phyloP scores from a whole-genome alignment of 2,329 filamentous ascomycete genomes.

The Ciborinia camelliae region DNA sequence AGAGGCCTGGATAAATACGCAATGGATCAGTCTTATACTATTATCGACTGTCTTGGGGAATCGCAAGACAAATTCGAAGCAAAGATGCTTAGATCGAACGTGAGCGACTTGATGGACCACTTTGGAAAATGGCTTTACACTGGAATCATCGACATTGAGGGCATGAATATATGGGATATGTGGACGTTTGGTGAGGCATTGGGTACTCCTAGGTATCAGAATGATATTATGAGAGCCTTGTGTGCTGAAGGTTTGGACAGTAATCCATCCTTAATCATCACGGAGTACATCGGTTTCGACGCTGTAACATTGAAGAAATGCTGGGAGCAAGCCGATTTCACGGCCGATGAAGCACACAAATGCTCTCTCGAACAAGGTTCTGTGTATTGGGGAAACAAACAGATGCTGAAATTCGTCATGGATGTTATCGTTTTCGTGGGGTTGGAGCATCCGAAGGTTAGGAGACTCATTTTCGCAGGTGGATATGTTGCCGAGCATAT shows the following conservation, averaged over 20 bases:
- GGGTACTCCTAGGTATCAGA: neutral
- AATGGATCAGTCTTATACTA: neutral
- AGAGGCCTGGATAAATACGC: neutral
- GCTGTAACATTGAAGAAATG: neutral
- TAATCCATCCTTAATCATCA: neutral
- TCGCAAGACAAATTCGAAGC: neutral
- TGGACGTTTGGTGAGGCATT: neutral
- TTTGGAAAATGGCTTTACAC: neutral
- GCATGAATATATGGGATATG: neutral
- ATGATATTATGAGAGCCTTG: neutral
- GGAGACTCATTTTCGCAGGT: neutral
- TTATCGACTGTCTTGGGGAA: neutral
- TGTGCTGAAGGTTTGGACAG: neutral
- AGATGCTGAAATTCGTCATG: conserved; percentile 19
- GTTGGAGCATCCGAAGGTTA: neutral
- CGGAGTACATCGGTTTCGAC: neutral
- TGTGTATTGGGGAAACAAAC: conserved; percentile 14
- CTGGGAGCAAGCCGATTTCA: neutral
- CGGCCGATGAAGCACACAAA: neutral
- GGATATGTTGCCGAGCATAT: neutral
- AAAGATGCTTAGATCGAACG: neutral
- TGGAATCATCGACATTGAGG: neutral
- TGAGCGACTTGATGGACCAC: neutral
- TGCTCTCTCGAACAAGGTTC: neutral
- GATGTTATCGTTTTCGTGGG: conserved; percentile 13